phyloP scores from a whole-genome alignment of 169 alveolate genomes.

The Miamiensis avidus region DNA sequence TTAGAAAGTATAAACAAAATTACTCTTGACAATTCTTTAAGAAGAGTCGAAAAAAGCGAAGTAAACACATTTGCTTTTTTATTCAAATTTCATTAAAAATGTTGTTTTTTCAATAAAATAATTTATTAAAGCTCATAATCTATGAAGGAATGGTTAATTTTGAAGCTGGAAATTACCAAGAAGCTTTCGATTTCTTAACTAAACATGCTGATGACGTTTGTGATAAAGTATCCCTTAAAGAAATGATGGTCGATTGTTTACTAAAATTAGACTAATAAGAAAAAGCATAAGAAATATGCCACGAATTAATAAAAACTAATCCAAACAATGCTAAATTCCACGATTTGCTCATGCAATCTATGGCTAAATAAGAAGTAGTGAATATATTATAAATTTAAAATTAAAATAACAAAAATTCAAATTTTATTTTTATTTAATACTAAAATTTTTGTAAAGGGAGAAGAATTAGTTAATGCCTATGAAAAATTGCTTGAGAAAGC shows the following conservation, averaged over 20 bases:
- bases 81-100: not conserved
- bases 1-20: slow-evolving; percentile 58
- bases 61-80: slow-evolving; percentile 3
- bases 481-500: too few species aligned
- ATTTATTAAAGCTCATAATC: slow-evolving; percentile 20
- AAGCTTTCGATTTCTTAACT: slow-evolving; percentile 22
- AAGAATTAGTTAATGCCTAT: not conserved
- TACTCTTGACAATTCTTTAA: slow-evolving; percentile 25
- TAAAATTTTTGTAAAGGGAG: not conserved
- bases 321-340: slow-evolving; percentile 36
- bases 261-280: slow-evolving; percentile 33
- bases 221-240: slow-evolving; percentile 29
- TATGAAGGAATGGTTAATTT: slow-evolving; percentile 44
- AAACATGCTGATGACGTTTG: slow-evolving; percentile 26
- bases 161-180: slow-evolving; percentile 32
- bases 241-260: slow-evolving; percentile 22
- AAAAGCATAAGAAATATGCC: slow-evolving; percentile 34
- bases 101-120: slow-evolving; percentile 7
- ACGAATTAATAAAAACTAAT: slow-evolving; percentile 35
- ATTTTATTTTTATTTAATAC: not conserved
- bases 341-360: slow-evolving; percentile 1
- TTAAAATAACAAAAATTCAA: not conserved
- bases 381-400: not conserved
- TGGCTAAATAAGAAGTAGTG: not conserved
- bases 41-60: slow-evolving; percentile 55